phyloP scores from a whole-genome alignment of 306 rosid species.

The Dicorynia guianensis region DNA sequence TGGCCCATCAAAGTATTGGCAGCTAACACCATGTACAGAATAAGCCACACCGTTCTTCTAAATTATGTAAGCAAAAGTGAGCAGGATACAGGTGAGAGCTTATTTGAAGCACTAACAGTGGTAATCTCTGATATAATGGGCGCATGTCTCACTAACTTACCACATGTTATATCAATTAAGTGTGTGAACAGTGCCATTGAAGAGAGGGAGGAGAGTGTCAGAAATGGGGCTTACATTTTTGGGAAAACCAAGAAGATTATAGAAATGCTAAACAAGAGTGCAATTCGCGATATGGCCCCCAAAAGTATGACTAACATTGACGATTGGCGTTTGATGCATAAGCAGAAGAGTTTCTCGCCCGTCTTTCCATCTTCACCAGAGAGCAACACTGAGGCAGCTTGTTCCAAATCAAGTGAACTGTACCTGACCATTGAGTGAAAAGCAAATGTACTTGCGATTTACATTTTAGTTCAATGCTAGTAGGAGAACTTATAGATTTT shows the following conservation, averaged over 20 bases:
- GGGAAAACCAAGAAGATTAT: slow-evolving; percentile 72
- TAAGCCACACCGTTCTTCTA: slow-evolving; percentile 61
- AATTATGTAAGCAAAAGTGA: slow-evolving; percentile 40
- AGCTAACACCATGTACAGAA: slow-evolving; percentile 82
- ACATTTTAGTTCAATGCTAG: slow-evolving; percentile 21
- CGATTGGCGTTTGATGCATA: slow-evolving; percentile 70
- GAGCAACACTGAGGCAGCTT: slow-evolving; percentile 19
- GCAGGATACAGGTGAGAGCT: slow-evolving; percentile 35
- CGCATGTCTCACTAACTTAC: slow-evolving; percentile 77
- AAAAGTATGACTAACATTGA: slow-evolving; percentile 54
- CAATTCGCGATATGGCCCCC: slow-evolving; percentile 45
- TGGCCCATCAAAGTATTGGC: slow-evolving; percentile 73
- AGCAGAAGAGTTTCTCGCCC: slow-evolving; percentile 33
- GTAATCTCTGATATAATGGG: slow-evolving; percentile 74
- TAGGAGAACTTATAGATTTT: slow-evolving; percentile 2
- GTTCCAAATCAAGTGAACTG: slow-evolving; percentile 48
- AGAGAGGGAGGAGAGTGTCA: slow-evolving; percentile 70
- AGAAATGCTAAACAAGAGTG: slow-evolving; percentile 56
- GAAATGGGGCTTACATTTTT: slow-evolving; percentile 64
- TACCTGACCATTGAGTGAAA: slow-evolving; percentile 46
- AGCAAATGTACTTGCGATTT: neutral
- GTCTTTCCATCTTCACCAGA: slow-evolving; percentile 39
- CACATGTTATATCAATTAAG: slow-evolving; percentile 50
- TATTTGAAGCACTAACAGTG: slow-evolving; percentile 50
- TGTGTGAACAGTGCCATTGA: slow-evolving; percentile 67